Percentiles rank a stretch among this genome's conserved stretches.
These are phyloP conservation scores for Wallacemonas collosoma DNA, from an alignment of 208 protist genomes.

Conservation along the genomic window DNA sequence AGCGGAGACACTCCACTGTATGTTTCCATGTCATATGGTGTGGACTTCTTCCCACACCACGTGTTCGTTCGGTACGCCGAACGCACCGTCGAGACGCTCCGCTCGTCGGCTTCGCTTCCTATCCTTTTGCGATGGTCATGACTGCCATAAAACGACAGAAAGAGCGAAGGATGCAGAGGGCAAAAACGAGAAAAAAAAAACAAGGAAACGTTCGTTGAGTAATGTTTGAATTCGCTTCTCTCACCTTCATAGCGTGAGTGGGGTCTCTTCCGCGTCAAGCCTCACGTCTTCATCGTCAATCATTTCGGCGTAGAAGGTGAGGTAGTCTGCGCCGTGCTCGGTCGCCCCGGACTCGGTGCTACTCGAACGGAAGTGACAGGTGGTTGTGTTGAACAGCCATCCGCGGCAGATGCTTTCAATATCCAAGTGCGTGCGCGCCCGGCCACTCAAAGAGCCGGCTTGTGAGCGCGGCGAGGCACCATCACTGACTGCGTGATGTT, in stretches of 20 bases:
- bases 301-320: slow-evolving; percentile 12
- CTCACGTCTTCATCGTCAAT: slow-evolving; percentile 8
- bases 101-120: too few relatives aligned
- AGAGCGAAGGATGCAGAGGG: slow-evolving; percentile 14
- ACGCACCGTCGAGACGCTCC: too few relatives aligned
- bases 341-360: slow-evolving; percentile 10
- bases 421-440: slow-evolving; percentile 10
- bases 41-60: too few relatives aligned
- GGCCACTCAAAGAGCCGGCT: slow-evolving; percentile 5
- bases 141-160: background rate
- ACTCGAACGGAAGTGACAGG: slow-evolving; percentile 9
- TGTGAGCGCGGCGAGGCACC: background rate
- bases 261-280: slow-evolving; percentile 7
- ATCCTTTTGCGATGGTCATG: background rate
- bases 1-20: background rate
- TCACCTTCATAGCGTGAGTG: background rate
- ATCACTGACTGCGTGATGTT: slow-evolving; percentile 7
- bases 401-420: slow-evolving; percentile 18
- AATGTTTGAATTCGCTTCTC: background rate
- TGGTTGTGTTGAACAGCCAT: slow-evolving; percentile 11
- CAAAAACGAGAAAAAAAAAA: slow-evolving; percentile 15
- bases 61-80: too few relatives aligned
- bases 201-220: background rate
- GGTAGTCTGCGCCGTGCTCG: background rate
- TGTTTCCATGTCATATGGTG: background rate